These are phyloP conservation scores for Nannochloropsis oceanica DNA, from an alignment of 108 stramenopile genomes.

Conservation along the genomic window DNA sequence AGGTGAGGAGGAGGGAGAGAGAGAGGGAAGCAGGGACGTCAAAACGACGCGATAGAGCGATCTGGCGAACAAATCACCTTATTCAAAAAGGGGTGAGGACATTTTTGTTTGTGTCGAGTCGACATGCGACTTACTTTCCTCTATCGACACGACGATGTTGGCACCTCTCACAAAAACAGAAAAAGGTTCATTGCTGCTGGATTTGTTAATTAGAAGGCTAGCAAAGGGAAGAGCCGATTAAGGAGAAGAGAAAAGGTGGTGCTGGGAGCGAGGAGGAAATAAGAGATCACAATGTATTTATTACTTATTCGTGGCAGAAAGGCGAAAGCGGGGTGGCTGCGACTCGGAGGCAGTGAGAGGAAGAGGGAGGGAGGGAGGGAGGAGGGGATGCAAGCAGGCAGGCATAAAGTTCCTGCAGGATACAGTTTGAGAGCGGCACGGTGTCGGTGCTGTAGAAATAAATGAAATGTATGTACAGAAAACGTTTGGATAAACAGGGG, in stretches of 20 bases:
- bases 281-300: background rate
- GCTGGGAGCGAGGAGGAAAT: background rate
- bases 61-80: background rate
- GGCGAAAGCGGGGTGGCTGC: background rate
- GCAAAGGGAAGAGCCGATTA: background rate
- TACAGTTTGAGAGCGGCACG: too few relatives aligned
- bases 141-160: background rate
- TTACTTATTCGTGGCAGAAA: background rate
- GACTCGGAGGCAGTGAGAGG: background rate
- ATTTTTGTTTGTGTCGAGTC: background rate
- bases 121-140: background rate
- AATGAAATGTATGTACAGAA: too few relatives aligned
- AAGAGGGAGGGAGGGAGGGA: background rate
- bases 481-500: too few relatives aligned
- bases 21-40: too few relatives aligned
- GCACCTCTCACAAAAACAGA: background rate
- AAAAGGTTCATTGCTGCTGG: background rate
- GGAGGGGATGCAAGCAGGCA: too few relatives aligned
- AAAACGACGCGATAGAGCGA: too few relatives aligned
- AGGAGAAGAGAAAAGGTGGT: background rate
- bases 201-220: background rate
- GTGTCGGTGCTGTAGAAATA: too few relatives aligned
- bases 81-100: background rate
- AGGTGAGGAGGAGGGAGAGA: background rate
- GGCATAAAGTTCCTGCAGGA: too few relatives aligned